A percentile compares a stretch with the other conserved stretches of the same genome.
Evolutionary conservation across 805 yeast genomes (phyloP).

Genomic region (Phaffomyces antillensis): DNA sequence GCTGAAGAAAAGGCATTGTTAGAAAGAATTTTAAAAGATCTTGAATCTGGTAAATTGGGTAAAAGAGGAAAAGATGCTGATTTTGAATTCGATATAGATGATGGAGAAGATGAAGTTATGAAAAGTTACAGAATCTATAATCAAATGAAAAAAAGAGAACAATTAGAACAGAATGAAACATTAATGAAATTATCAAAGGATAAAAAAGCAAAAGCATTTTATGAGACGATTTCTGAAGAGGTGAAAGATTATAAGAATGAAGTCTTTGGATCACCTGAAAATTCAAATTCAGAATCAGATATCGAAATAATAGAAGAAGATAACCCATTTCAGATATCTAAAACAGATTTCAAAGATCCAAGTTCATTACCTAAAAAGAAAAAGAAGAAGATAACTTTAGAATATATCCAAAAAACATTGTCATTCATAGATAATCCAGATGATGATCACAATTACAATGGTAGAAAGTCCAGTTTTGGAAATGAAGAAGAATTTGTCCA

Average conservation of each 20-base stretch:
- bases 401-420: conserved; percentile 48
- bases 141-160: conserved; percentile 31
- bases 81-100: conserved; percentile 59
- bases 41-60: conserved; percentile 64
- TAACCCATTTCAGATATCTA: conserved; percentile 24
- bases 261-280: conserved; percentile 23
- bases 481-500: conserved; percentile 32
- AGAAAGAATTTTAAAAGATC: conserved; percentile 60
- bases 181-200: conserved; percentile 42
- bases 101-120: conserved; percentile 62
- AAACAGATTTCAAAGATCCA: conserved; percentile 17
- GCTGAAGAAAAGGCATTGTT: conserved; percentile 57
- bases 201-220: conserved; percentile 59
- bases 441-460: conserved; percentile 10
- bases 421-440: conserved; percentile 40
- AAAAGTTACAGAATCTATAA: conserved; percentile 20
- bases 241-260: conserved; percentile 26
- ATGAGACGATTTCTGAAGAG: conserved; percentile 52
- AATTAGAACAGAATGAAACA: conserved; percentile 40
- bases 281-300: conserved; percentile 17
- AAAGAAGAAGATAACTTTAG: conserved; percentile 39
- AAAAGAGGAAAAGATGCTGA: conserved; percentile 47
- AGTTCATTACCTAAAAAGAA: conserved; percentile 23
- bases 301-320: conserved; percentile 20
- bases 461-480: conserved; percentile 22